Base-by-base conservation (phyloP, 371 early-diverging fungal species). In the Mucor indicus region DNA sequence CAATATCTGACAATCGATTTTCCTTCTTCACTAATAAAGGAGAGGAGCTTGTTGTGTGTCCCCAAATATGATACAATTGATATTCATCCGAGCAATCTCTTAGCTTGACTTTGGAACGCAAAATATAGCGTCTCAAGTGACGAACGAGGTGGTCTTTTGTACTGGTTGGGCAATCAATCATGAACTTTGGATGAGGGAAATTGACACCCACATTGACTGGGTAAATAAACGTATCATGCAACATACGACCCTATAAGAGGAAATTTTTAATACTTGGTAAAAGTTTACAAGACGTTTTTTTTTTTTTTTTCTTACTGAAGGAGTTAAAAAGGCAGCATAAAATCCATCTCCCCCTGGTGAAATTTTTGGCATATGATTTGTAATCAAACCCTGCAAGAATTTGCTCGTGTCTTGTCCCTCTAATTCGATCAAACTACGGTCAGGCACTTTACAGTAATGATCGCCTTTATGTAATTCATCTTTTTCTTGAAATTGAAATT, bases 161-260 rank as follows among this genome's bases (percentile, higher is more conserved):
- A 1, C 69, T 50, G 16, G 76, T 67, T 44, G 90, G 86, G 38
- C 78, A 80, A 36, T 98, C 98, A 32, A 97, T 69, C 37, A 96
- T 63, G 51, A 75, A 89, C 46, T 78, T 69, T 1, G 80, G 82
- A 27, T 83, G 86, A 29, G 83, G 84, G 42, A 87, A 85, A 33
- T 77, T 75, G 36, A 59, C 54, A 25, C 83, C 83, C 1, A 49
- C 53, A 65, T 88, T 87, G 30, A 71, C 51, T 2, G 90, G 91
- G 57, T 96, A 91, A 24, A 97, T 81, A 55, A 98, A 93, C 5
- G 87, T 87, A 60, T 98, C 98, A 49, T 77, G 88, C 11, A 97
- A 64, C 49, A 96, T 80, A 33, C 98, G 81, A 2, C 98, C 92
- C 83, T 83, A 60, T 25, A 8, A 13, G 20, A 2, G 10, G 16